Evolutionary conservation across 768 basidiomycete genomes (phyloP).

Genomic region (Boletellus ananas): DNA sequence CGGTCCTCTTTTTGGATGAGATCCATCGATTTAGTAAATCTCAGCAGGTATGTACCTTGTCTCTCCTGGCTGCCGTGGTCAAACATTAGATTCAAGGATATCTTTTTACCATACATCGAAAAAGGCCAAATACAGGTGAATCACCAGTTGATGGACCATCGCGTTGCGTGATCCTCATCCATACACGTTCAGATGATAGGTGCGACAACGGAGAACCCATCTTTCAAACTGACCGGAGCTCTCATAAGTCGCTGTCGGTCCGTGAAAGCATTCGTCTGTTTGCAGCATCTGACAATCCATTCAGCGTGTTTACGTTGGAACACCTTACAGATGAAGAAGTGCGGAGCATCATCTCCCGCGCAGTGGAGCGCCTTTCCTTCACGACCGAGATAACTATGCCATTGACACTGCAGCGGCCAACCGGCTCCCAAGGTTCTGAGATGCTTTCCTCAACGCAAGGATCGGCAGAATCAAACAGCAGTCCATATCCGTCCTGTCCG

Average conservation of each 20-base stretch:
- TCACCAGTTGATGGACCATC: background rate
- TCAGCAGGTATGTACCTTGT: slow-evolving; percentile 48
- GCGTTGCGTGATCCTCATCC: slow-evolving; percentile 1
- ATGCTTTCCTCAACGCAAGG: slow-evolving; percentile 13
- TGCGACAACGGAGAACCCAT: slow-evolving; percentile 88
- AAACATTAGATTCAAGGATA: slow-evolving; percentile 44
- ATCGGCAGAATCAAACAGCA: slow-evolving; percentile 16
- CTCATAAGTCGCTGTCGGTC: slow-evolving; percentile 75
- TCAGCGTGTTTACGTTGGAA: slow-evolving; percentile 70
- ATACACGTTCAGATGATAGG: slow-evolving; percentile 53
- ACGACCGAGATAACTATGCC: background rate
- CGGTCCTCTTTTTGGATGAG: slow-evolving; percentile 79
- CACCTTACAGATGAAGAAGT: slow-evolving; percentile 65
- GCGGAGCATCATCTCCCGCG: slow-evolving; percentile 52
- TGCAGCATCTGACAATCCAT: slow-evolving; percentile 18
- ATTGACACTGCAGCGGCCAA: slow-evolving; percentile 5
- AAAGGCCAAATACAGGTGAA: slow-evolving; percentile 66
- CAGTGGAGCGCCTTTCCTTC: slow-evolving; percentile 37
- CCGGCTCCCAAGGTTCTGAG: slow-evolving; percentile 17
- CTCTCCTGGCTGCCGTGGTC: background rate
- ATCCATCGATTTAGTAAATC: slow-evolving; percentile 76
- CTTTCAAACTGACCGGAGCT: slow-evolving; percentile 74
- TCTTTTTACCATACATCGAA: slow-evolving; percentile 80
- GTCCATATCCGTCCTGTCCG: slow-evolving; percentile 26
- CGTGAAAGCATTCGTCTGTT: slow-evolving; percentile 18